phyloP scores from a whole-genome alignment of 371 early-diverging fungal species.

The Mortierella sp. region DNA sequence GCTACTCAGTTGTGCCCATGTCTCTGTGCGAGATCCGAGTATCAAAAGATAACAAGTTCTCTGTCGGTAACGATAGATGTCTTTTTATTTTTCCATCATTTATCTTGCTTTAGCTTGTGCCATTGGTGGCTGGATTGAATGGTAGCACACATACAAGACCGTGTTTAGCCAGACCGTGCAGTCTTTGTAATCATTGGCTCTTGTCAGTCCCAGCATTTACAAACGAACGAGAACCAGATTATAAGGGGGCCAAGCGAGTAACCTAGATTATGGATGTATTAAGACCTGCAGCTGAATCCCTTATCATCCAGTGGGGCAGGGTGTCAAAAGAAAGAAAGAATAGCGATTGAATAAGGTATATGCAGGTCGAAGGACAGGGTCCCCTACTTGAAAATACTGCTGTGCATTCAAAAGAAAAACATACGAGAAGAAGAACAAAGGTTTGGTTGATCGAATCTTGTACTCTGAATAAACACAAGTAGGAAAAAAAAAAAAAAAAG shows the following conservation, averaged over 20 bases:
- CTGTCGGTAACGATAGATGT: too few relatives aligned
- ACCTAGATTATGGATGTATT: not conserved
- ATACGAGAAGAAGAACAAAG: not conserved
- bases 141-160: not conserved
- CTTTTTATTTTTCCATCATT: too few relatives aligned
- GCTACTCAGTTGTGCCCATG: not conserved
- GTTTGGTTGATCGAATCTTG: not conserved
- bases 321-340: not conserved
- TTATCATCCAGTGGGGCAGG: not conserved
- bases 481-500: too few relatives aligned
- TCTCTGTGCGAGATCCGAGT: not conserved
- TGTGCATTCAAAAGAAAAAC: not conserved
- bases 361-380: not conserved
- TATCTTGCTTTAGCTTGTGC: not conserved
- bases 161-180: not conserved
- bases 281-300: not conserved
- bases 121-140: too few relatives aligned
- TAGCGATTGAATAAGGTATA: not conserved
- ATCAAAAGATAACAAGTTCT: not conserved
- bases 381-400: not conserved
- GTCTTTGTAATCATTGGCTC: constrained; percentile 1
- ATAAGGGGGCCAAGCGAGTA: not conserved
- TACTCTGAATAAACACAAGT: not conserved
- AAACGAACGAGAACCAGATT: not conserved
- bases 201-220: not conserved